Evolutionary conservation across 202 grass and related monocot species (phyloP), one percentile per base, ranked within the genome.

Genomic region (Cymbopogon flexuosus): DNA sequence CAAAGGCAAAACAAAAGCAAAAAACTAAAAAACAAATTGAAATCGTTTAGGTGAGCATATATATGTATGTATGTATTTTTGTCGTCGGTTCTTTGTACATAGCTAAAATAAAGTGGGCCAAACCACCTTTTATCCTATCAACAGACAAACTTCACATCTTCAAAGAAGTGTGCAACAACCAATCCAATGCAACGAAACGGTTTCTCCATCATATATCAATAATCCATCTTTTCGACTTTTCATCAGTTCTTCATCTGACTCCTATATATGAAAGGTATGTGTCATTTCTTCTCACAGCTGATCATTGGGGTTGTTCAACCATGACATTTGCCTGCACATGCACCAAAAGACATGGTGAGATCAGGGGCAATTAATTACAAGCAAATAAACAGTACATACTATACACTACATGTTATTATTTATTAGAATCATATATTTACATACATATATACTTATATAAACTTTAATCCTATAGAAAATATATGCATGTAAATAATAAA

Each of bases 301-400:
- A 35, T 79, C 77, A 78, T 61, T 82, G 8, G 80, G 52, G 65
- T 80, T 87, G 59, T 76, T 88, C 64, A 90, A 73, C 83, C 73
- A 92, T 79, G 86, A 72, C 75, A 90, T 76, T 79, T 90, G 90
- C 27, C 93, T 96, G 90, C 87, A 79, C 83, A 79, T 19, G 11
- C 13, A 45, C 43, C 43, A 46, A 3, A 68, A 8, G 2, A 51
- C 75, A 58, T 65, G 19, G 33, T 62, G 2, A 58, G 49, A 19
- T 67, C n/a, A 67, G 58, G 29, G 23, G 31, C 54, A 58, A 22
- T 6, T 21, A 58, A 22, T 6, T 21, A 56, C n/a, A 79, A 51
- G 15, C 29, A 77, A 65, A 16, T 24, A 46, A n/a, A 29, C 35
- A 56, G 2, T 8, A 37, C 22, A 59, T 29, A 29, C 22, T 61